Base-by-base conservation (phyloP, 177 flowering plant species). In the Vitis hybrid region DNA sequence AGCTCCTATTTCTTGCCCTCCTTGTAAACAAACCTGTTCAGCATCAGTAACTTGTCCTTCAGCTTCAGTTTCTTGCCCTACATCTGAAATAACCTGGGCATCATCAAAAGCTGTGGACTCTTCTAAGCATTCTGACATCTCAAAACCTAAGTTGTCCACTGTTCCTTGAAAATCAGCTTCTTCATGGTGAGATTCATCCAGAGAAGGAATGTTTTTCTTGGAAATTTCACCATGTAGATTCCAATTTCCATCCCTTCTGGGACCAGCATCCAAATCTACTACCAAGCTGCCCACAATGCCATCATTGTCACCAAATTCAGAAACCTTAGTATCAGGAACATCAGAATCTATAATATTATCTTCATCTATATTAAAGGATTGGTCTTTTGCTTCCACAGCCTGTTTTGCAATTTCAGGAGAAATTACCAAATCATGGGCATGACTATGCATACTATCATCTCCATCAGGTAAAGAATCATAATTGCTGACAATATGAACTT, bases 1-100 rank as follows among this genome's bases (percentile, higher is more conserved):
- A 22, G 47, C 71, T 61, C 69, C 76, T 33, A 65, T 47, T 31
- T 65, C 76, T 20, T 65, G 69, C 59, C 8, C 72, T 24, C 14
- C 73, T 59, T 50, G 38, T 60, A 59, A 52, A 53, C 19, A 67
- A 56, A 9, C 59, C 22, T 65, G 28, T 59, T 77, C 75, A 56
- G 62, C 71, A 64, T 55, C 65, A 57, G 2, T 2, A 24, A 17
- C 66, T n/a, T 51, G 69, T 50, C 72, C 77, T 19, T 56, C 77
- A 49, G n/a, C 59, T 17, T 52, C 52, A 52, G 50, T 38, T 20
- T 62, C 60, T 69, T 55, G 51, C 59, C 38, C 78, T 52, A 38
- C 66, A 64, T 14, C n/a, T 68, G 65, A n/a, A 51, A 20, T 51
- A 66, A 53, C 47, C 14, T 64, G 28, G 47, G 55, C 12, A 71